A percentile compares a stretch with the other conserved stretches of the same genome.
These are phyloP conservation scores for Nepenthes alata DNA, from an alignment of 179 eudicot species.

Conservation along the genomic window DNA sequence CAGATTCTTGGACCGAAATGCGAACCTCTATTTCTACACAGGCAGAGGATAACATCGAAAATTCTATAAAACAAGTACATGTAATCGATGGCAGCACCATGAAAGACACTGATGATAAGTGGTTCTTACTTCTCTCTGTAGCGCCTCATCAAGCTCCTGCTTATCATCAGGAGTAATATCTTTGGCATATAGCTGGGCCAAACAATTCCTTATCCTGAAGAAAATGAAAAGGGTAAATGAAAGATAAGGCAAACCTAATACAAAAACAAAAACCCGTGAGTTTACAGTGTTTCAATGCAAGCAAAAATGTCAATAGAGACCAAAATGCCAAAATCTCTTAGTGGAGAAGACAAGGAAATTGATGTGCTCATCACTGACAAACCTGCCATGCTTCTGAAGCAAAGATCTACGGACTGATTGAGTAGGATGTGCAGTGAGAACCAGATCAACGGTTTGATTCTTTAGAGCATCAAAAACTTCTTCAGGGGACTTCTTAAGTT, in stretches of 20 bases:
- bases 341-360: background rate
- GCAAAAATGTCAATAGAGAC: background rate
- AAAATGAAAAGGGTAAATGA: background rate
- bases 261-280: background rate
- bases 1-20: no score
- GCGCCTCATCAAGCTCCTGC: slow-evolving; percentile 89
- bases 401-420: slow-evolving; percentile 82
- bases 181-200: slow-evolving; percentile 72
- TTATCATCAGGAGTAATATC: slow-evolving; percentile 88
- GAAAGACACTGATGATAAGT: background rate
- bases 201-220: slow-evolving; percentile 58
- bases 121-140: slow-evolving; percentile 67
- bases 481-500: slow-evolving; percentile 67
- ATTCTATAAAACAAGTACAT: no score
- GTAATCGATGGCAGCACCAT: background rate
- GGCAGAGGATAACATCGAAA: no score
- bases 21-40: no score
- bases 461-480: slow-evolving; percentile 79
- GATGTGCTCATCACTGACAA: slow-evolving; percentile 1
- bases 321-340: background rate
- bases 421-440: slow-evolving; percentile 83
- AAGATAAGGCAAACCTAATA: background rate
- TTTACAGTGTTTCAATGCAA: background rate
- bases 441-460: slow-evolving; percentile 84
- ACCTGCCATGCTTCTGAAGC: slow-evolving; percentile 96